Evolutionary conservation across 768 basidiomycete species (phyloP).

Genomic region (Strobilomyces echinocephalus): DNA sequence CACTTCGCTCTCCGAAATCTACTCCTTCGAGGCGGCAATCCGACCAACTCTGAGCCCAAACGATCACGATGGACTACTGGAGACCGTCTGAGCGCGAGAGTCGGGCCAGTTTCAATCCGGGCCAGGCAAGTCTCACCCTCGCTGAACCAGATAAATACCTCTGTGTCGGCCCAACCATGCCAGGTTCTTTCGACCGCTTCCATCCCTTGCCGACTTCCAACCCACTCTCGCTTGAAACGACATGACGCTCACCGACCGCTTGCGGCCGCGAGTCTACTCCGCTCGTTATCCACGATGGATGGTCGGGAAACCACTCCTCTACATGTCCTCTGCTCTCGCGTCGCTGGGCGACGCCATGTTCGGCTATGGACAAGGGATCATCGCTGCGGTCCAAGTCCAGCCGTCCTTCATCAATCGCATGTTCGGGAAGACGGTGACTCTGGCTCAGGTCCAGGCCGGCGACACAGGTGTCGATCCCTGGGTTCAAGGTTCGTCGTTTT

Average conservation of each 20-base stretch:
- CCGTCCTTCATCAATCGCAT: constrained; percentile 47
- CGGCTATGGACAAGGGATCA: constrained; percentile 51
- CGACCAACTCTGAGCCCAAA: not conserved
- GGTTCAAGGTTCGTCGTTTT: constrained; percentile 36
- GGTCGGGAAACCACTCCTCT: constrained; percentile 45
- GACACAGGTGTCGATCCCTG: constrained; percentile 43
- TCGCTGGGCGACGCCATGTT: constrained; percentile 56
- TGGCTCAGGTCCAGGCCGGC: constrained; percentile 40
- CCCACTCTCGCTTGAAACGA: constrained; percentile 11
- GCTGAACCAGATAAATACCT: constrained; percentile 23
- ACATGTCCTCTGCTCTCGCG: constrained; percentile 49
- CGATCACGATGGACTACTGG: not conserved
- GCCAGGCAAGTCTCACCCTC: constrained; percentile 15
- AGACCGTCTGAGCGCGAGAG: not conserved
- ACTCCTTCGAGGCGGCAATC: too few relatives aligned
- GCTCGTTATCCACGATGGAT: constrained; percentile 50
- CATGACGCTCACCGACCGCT: constrained; percentile 25
- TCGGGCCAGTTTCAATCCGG: constrained; percentile 18
- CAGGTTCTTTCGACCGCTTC: not conserved
- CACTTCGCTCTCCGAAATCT: not conserved
- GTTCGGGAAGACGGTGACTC: constrained; percentile 43
- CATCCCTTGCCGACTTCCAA: not conserved
- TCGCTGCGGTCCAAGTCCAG: constrained; percentile 48
- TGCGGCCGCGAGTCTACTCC: constrained; percentile 37
- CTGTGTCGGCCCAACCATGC: not conserved